Base-by-base conservation (phyloP, 768 basidiomycete genomes). In the Lepiota subincarnata region DNA sequence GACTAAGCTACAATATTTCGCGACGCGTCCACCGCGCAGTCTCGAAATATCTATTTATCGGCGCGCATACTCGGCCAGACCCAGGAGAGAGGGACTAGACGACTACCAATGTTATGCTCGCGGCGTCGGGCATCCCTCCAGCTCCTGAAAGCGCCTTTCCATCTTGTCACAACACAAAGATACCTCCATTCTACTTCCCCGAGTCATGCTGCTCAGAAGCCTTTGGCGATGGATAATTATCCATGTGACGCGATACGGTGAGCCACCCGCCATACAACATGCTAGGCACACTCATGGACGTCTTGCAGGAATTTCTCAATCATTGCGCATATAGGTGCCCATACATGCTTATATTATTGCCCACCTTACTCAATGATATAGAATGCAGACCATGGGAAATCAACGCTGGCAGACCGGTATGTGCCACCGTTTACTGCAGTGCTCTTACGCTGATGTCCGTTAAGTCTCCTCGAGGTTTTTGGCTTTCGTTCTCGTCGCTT, bases 251-350 rank as follows among this genome's bases (percentile, higher is more conserved):
- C 76, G 16, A 86, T 91, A 57, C 78, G 89, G 89, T 89, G 53
- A 26, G 58, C 43, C 46, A 36, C 18, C 20, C 11, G 10, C 16
- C 6, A 12, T 26, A 42, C 43, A 31, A 4, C 39, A 19, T 43
- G 18, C 10, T 13, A 26, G 39, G 48, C 0, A 31, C 36, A 36
- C 46, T 59, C 51, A 57, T 31, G 46, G 46, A 28, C 53, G 31
- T 39, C n/a, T 20, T 43, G 10, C 50, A 89, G 88, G 49, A 98
- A 98, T 68, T 93, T 98, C 67, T 95, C 93, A 8, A 93, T 98
- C 60, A 96, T 98, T 65, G 94, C 94, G 1, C 95, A 98, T 67
- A 97, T 97, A 60, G 93, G 92, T 85, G 55, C 38, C 10, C 22
- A 39, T 38, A 10, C 38, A n/a, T 6, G 12, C 22, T n/a, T 14